These are phyloP conservation scores for Cantharellus cinnabarinus DNA, from an alignment of 768 basidiomycete genomes.

Conservation along the genomic window DNA sequence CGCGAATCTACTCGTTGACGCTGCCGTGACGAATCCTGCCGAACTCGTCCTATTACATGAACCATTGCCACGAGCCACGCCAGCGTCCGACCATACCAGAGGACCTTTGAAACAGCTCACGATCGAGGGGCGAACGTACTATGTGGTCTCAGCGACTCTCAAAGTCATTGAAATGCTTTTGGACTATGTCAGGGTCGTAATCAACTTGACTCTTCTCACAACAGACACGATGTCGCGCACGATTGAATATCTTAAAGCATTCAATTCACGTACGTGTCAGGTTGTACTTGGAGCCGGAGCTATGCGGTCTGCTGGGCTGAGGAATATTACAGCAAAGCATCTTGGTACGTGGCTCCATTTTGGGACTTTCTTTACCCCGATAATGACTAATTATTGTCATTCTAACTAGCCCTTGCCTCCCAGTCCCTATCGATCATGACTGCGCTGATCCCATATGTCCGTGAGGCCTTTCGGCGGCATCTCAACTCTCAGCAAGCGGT, in stretches of 20 bases:
- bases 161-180: slow-evolving; percentile 43
- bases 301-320: slow-evolving; percentile 94
- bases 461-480: slow-evolving; percentile 86
- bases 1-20: slow-evolving; percentile 54
- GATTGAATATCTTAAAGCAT: slow-evolving; percentile 91
- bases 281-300: slow-evolving; percentile 96
- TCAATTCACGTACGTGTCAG: slow-evolving; percentile 95
- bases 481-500: slow-evolving; percentile 87
- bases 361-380: neutral
- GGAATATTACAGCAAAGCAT: slow-evolving; percentile 97
- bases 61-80: neutral
- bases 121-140: slow-evolving; percentile 70
- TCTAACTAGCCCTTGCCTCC: slow-evolving; percentile 60
- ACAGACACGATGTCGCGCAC: slow-evolving; percentile 89
- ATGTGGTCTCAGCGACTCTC: slow-evolving; percentile 67
- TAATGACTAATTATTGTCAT: neutral
- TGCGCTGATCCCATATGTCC: slow-evolving; percentile 83
- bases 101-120: slow-evolving; percentile 28
- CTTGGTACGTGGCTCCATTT: slow-evolving; percentile 34
- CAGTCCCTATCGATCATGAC: slow-evolving; percentile 91
- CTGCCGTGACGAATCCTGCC: slow-evolving; percentile 62
- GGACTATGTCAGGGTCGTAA: slow-evolving; percentile 74
- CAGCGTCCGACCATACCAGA: neutral
- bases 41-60: slow-evolving; percentile 29
- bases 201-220: slow-evolving; percentile 74